Evolutionary conservation across 768 basidiomycete species (phyloP).

Genomic region (Obba rivulosa): DNA sequence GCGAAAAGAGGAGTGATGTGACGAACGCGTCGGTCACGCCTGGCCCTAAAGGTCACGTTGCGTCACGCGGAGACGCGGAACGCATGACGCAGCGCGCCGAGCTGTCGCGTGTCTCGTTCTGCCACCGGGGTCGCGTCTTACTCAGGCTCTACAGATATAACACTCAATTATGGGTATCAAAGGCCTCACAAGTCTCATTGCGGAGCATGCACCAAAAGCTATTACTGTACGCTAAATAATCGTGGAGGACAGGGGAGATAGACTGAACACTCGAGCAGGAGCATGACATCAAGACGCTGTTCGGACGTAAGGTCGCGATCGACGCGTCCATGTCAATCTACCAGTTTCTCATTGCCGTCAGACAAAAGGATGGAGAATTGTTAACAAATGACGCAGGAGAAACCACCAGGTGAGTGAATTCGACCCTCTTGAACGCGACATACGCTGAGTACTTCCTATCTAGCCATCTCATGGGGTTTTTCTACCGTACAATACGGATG

Average conservation of each 20-base stretch:
- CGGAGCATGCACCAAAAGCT: constrained; percentile 82
- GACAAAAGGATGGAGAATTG: constrained; percentile 94
- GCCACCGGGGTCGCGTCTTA: neutral
- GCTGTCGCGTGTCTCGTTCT: neutral
- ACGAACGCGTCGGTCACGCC: neutral
- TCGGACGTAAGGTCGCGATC: constrained; percentile 97
- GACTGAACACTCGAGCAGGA: constrained; percentile 38
- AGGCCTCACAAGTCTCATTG: constrained; percentile 85
- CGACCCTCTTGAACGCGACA: neutral
- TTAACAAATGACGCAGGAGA: constrained; percentile 97
- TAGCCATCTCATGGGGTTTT: constrained; percentile 97
- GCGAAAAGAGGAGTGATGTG: constrained; percentile 1
- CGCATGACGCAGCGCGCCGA: too few species aligned
- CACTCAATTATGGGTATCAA: constrained; percentile 80
- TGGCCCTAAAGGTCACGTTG: constrained; percentile 5
- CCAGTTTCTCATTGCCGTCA: constrained; percentile 96
- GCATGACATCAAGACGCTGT: constrained; percentile 94
- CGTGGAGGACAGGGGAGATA: neutral
- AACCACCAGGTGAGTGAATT: constrained; percentile 64
- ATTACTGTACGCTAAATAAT: constrained; percentile 40
- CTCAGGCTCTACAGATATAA: neutral
- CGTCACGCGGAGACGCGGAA: constrained; percentile 7
- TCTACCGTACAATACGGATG: constrained; percentile 95
- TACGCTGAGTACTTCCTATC: neutral
- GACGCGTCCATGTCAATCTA: constrained; percentile 98